Conservation (phyloP, 805 yeast genomes). For the Wickerhamiella azymoides region DNA sequence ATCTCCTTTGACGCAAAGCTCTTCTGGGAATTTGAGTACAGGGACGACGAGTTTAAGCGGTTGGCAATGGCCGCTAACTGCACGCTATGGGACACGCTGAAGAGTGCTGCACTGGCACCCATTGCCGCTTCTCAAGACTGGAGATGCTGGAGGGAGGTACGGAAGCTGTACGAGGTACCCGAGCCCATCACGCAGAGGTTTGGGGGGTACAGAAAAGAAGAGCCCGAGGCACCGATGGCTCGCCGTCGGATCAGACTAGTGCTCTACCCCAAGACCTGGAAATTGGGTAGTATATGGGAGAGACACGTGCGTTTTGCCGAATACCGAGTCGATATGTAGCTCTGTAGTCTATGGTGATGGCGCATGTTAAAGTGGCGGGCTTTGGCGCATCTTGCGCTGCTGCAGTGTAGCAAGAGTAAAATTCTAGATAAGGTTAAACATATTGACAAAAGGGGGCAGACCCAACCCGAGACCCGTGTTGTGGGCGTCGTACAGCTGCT, state of each 20-base stretch:
- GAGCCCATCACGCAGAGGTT: neutral
- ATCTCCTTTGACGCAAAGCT: no score
- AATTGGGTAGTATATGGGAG: no score
- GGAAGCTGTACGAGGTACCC: neutral
- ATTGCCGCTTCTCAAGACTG: neutral
- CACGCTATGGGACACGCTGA: neutral
- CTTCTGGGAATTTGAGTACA: no score
- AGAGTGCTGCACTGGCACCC: neutral
- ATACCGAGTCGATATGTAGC: no score
- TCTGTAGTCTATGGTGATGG: no score
- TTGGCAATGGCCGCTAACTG: neutral
- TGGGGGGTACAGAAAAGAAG: neutral
- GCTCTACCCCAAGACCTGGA: no score
- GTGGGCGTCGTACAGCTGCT: slow-evolving; percentile 3
- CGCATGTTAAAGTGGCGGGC: no score
- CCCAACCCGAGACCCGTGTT: slow-evolving; percentile 1
- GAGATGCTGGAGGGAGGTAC: neutral
- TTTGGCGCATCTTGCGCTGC: slow-evolving; percentile 19
- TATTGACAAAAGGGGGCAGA: slow-evolving; percentile 3
- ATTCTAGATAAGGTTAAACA: neutral
- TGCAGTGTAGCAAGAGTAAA: no score
- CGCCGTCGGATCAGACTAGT: no score
- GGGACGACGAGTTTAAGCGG: no score
- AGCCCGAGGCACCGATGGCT: no score
- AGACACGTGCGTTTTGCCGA: no score